Percentiles rank a stretch among this genome's conserved stretches.
These are phyloP conservation scores for Coemansia sp. DNA, from an alignment of 192 early-diverging fungal genomes.

Conservation along the genomic window DNA sequence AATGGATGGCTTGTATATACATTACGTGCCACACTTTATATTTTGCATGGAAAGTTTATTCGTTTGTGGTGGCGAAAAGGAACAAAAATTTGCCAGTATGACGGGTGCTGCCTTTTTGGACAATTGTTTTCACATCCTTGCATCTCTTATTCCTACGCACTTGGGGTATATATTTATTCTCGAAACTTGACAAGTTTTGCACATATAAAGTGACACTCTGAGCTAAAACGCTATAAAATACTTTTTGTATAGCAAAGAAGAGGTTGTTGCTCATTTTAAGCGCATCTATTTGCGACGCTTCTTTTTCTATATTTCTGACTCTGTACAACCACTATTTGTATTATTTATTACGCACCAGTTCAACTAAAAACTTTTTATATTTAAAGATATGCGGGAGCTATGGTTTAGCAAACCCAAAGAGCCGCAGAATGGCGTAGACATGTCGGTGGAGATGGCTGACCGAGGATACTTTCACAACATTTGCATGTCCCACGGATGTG, in stretches of 20 bases:
- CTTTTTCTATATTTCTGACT: background rate
- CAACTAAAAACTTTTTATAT: background rate
- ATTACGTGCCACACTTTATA: constrained; percentile 2
- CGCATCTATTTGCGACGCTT: background rate
- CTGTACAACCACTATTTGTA: background rate
- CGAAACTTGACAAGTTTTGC: background rate
- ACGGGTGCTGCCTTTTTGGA: background rate
- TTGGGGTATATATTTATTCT: background rate
- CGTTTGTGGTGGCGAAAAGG: background rate
- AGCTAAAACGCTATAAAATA: background rate
- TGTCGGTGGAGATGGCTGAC: background rate
- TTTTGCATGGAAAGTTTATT: background rate
- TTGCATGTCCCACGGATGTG: background rate
- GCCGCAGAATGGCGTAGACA: background rate
- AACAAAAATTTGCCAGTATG: background rate
- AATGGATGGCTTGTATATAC: constrained; percentile 5
- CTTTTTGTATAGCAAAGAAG: background rate
- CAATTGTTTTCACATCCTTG: background rate
- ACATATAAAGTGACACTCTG: background rate
- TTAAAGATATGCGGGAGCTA: background rate
- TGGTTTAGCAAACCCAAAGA: constrained; percentile 3
- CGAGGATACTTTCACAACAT: constrained; percentile 1
- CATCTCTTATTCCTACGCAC: background rate
- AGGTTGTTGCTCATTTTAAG: background rate
- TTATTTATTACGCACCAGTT: background rate